Percentiles rank a stretch among this genome's conserved stretches.
Evolutionary conservation across 805 yeast species (phyloP).

Genomic region (Lipomyces spencermartinsiae): DNA sequence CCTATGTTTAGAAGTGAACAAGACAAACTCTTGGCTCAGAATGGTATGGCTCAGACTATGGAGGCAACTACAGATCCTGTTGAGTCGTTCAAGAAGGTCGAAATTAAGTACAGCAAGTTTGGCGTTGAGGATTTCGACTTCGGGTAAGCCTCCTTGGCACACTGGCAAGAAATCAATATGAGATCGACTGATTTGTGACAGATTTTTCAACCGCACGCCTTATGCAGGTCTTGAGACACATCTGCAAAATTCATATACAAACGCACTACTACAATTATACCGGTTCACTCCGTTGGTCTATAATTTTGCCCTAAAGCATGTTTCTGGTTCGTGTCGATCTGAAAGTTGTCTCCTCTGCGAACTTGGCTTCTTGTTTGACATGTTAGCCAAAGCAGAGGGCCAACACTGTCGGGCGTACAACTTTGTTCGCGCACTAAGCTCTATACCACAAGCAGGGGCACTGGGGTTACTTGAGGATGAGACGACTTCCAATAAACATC

Average conservation of each 20-base stretch:
- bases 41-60: slow-evolving; percentile 17
- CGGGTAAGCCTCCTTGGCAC: slow-evolving; percentile 44
- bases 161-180: neutral
- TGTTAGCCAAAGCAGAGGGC: slow-evolving; percentile 83
- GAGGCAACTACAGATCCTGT: slow-evolving; percentile 28
- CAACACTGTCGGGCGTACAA: slow-evolving; percentile 82
- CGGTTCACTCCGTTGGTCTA: slow-evolving; percentile 77
- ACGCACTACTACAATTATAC: slow-evolving; percentile 79
- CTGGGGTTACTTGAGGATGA: slow-evolving; percentile 62
- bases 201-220: slow-evolving; percentile 72
- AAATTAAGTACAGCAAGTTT: slow-evolving; percentile 81
- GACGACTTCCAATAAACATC: slow-evolving; percentile 12
- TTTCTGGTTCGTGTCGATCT: slow-evolving; percentile 60
- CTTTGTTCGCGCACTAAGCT: slow-evolving; percentile 62
- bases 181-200: neutral
- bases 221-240: slow-evolving; percentile 91
- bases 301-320: slow-evolving; percentile 63
- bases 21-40: slow-evolving; percentile 26
- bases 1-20: slow-evolving; percentile 40
- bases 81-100: slow-evolving; percentile 64
- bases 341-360: slow-evolving; percentile 67
- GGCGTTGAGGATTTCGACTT: slow-evolving; percentile 96
- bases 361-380: slow-evolving; percentile 86
- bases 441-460: slow-evolving; percentile 57
- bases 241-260: slow-evolving; percentile 76